phyloP scores from a whole-genome alignment of 331 rosid species.

The Quercus tomentella region DNA sequence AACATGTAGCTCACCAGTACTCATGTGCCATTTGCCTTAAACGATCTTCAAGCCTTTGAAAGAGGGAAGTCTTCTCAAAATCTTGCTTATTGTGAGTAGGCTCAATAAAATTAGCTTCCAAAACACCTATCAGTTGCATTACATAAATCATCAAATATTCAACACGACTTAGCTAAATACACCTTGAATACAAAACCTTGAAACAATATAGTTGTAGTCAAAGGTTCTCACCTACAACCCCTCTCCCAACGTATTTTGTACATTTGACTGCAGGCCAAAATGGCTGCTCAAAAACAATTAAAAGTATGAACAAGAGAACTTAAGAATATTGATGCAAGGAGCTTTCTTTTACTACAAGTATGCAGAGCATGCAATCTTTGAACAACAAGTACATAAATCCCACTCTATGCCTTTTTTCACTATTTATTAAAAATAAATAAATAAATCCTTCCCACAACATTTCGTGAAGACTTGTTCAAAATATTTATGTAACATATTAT shows the following conservation, averaged over 20 bases:
- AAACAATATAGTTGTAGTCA: background rate
- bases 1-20: background rate
- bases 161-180: background rate
- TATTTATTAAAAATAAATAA: no score
- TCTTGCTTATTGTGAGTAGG: constrained; percentile 1
- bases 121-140: background rate
- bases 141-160: background rate
- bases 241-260: background rate
- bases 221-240: background rate
- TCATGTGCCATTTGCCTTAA: background rate
- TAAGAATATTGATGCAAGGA: background rate
- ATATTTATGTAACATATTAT: no score
- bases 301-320: background rate
- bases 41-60: background rate
- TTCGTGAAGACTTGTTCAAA: no score
- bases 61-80: background rate
- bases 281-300: background rate
- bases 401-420: no score
- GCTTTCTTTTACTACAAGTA: no score
- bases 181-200: background rate
- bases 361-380: no score
- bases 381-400: no score
- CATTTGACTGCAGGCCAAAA: background rate
- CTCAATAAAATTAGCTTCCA: background rate
- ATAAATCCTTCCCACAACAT: no score